Percentiles rank a stretch among this genome's conserved stretches.
Conservation (phyloP, 768 basidiomycete species). For the Phanerodontia chrysosporium region DNA sequence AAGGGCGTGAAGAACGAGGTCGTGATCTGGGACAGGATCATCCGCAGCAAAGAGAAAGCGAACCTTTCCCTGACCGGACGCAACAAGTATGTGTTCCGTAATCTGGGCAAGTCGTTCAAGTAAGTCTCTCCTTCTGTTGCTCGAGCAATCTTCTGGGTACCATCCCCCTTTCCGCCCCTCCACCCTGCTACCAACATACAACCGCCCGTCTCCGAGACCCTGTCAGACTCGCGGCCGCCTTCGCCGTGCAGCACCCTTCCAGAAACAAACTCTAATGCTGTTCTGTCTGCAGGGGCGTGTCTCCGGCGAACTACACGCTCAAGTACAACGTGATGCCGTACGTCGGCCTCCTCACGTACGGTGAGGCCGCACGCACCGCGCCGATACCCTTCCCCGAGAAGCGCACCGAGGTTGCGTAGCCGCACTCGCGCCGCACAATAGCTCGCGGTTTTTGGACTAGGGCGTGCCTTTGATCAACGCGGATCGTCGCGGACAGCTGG, state of each 20-base stretch:
- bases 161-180: neutral
- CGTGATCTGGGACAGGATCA: conserved; percentile 90
- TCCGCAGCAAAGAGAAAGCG: conserved; percentile 76
- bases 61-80: conserved; percentile 58
- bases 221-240: neutral
- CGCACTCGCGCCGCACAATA: neutral
- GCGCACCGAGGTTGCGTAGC: conserved; percentile 11
- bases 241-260: neutral
- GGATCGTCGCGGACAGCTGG: neutral
- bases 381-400: conserved; percentile 31
- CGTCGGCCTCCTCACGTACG: conserved; percentile 75
- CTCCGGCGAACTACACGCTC: conserved; percentile 64
- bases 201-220: no score
- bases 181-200: no score
- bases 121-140: conserved; percentile 36
- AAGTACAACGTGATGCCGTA: conserved; percentile 92
- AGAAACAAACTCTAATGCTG: neutral
- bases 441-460: neutral
- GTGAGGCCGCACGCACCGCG: conserved; percentile 53
- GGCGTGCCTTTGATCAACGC: neutral
- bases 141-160: neutral
- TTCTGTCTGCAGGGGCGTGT: conserved; percentile 49
- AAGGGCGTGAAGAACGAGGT: conserved; percentile 78
- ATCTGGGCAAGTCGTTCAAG: conserved; percentile 71
- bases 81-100: conserved; percentile 85